Evolutionary conservation across 2,329 filamentous ascomycete genomes (phyloP), one percentile per base, ranked within the genome.

Genomic region (Diaporthe sp.): DNA sequence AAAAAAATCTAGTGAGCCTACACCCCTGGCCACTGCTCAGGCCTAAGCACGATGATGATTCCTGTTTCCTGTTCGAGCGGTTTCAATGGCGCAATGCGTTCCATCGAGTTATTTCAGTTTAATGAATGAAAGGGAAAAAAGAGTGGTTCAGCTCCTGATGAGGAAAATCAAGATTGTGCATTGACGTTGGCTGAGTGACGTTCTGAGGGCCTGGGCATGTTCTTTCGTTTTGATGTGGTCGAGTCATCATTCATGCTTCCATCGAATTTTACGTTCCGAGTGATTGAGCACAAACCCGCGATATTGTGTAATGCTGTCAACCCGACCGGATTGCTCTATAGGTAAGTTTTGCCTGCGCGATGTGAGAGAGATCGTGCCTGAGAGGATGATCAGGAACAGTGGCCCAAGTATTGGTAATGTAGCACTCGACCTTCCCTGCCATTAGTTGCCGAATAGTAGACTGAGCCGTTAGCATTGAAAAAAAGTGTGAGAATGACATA

Each of bases 11-110:
- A 75, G 74, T 47, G 91, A 93, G 83, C 92, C 93, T 35, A 90
- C 85, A 58, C 87, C 91, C 68, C 86, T 93, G 75, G 91, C 87
- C 54, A 84, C 85, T 76, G 80, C 83, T 89, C 80, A 77, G 50
- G 40, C 45, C 60, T 69, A 61, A 35, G 25, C 72, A 57, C 42
- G 64, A 50, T 60, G 28, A 61, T 61, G 45, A 47, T 68, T 57
- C 61, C 57, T 58, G 61, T 75, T 52, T 55, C 47, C 38, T 45
- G 25, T 66, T 72, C 19, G 57, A 72, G 70, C 70, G 70, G 52
- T 64, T 19, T 19, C 55, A 1, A 22, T 17, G 58, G n/a, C 33
- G 57, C 50, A 64, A 54, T 64, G 58, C 45, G 12, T 38, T 35
- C 58, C 25, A 33, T 6, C 19, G 47, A 19, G 58, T 35, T 64